These are phyloP conservation scores for Aspergillus versicolor DNA, from an alignment of 2,329 filamentous ascomycete genomes.

Conservation along the genomic window DNA sequence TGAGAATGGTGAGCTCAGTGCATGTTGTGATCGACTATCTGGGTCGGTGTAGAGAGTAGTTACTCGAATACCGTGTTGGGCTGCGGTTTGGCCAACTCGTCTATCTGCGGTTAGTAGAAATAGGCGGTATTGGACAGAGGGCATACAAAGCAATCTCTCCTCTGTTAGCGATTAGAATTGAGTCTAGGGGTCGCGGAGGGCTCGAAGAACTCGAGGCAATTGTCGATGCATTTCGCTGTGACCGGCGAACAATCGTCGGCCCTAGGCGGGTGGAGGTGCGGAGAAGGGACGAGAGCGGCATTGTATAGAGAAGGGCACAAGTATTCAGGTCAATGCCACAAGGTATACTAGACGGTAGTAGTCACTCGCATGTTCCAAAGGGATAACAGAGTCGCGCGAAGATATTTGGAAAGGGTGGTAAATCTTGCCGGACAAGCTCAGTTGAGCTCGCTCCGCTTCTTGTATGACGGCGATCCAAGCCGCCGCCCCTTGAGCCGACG, in stretches of 20 bases:
- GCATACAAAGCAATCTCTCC: slow-evolving; percentile 84
- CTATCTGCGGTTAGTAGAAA: slow-evolving; percentile 32
- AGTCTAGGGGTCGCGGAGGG: slow-evolving; percentile 54
- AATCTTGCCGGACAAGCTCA: neutral
- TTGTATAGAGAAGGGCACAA: slow-evolving; percentile 17
- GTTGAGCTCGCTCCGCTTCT: slow-evolving; percentile 6
- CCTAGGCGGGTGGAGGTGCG: slow-evolving; percentile 38
- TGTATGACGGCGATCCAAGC: slow-evolving; percentile 7
- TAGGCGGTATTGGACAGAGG: neutral
- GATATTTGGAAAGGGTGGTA: neutral
- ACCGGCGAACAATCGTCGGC: slow-evolving; percentile 28
- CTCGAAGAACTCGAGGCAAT: slow-evolving; percentile 23
- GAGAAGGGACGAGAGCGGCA: slow-evolving; percentile 42
- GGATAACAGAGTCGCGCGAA: neutral
- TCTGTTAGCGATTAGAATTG: slow-evolving; percentile 92
- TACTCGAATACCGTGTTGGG: slow-evolving; percentile 83
- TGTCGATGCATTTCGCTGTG: slow-evolving; percentile 31
- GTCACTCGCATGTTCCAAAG: slow-evolving; percentile 13
- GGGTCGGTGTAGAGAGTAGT: slow-evolving; percentile 95
- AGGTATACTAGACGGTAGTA: neutral
- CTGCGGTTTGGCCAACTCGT: slow-evolving; percentile 84
- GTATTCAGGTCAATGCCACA: slow-evolving; percentile 11
- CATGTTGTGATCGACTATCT: slow-evolving; percentile 84
- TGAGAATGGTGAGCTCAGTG: slow-evolving; percentile 77
- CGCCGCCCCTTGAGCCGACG: slow-evolving; percentile 30